Base-by-base conservation (phyloP, 257 asterid genomes). In the Solanum medicagineum region DNA sequence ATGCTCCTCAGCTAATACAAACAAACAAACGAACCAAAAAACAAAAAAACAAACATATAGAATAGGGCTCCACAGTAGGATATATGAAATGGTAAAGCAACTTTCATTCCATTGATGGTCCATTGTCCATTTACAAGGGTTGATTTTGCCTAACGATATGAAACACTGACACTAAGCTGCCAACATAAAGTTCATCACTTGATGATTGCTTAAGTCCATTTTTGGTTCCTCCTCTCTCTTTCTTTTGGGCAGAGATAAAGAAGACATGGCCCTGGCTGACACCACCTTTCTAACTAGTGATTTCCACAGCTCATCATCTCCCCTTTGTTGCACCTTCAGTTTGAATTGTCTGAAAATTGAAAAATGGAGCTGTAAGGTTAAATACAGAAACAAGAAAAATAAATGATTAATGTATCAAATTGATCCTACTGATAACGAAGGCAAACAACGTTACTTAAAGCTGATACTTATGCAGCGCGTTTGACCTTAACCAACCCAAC, bases 201-300 rank as follows among this genome's bases (percentile, higher is more conserved):
- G 90, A 70, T 82, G 86, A 80, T 85, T 92, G 62, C 45, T 84
- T 32, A 85, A 66, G 17, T 40, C 71, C 73, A 87, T 81, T 65
- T 85, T 86, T 55, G 90, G 91, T 83, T 86, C 92, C 8, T 89
- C 92, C 84, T 87, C 94, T 51, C 95, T 89, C 86, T 91, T 93
- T 87, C 95, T 90, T 91, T 90, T 92, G 26, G 92, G 91, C 57
- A 90, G 87, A 51, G 96, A 89, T 85, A 94, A 84, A 11, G 95
- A 92, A n/a, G 95, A 91, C 1, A 93, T 87, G 24, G 91, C 87
- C 86, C 88, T 92, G 22, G 96, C 98, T 1, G 94, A 92, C 5
- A 87, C 87, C 62, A 95, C 98, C 89, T 93, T 95, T 81, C 81
- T 90, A 86, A 92, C 97, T 2, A 95, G 95, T 81, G 93, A 85